Percentiles rank a stretch among this genome's conserved stretches.
Conservation (phyloP, 2,329 filamentous ascomycete genomes). For the Alternaria hordeiaustralica region DNA sequence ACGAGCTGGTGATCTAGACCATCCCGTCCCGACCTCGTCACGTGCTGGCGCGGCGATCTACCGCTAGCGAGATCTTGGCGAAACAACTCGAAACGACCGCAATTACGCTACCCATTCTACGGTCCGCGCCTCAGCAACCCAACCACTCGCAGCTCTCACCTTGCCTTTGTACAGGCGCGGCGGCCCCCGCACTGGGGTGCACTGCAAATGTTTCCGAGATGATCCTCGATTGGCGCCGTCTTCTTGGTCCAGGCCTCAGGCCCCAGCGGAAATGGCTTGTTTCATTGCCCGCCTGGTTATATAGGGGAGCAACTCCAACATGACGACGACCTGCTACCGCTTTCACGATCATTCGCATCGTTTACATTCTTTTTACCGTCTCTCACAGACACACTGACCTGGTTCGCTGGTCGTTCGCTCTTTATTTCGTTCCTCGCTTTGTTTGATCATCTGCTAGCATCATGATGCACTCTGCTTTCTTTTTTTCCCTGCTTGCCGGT, state of each 20-base stretch:
- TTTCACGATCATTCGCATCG: conserved; percentile 30
- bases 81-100: conserved; percentile 36
- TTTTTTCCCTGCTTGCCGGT: conserved; percentile 44
- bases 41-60: conserved; percentile 18
- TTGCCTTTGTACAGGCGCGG: conserved; percentile 14
- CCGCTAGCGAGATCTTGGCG: conserved; percentile 27
- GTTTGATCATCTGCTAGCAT: conserved; percentile 26
- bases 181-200: conserved; percentile 22
- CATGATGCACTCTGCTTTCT: conserved; percentile 41
- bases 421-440: conserved; percentile 39
- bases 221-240: conserved; percentile 17
- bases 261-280: conserved; percentile 28
- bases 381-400: conserved; percentile 26
- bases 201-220: conserved; percentile 22
- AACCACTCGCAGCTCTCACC: conserved; percentile 23
- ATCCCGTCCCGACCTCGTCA: conserved; percentile 4
- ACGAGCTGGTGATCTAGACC: background rate
- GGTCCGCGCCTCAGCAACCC: conserved; percentile 18
- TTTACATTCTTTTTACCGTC: conserved; percentile 27
- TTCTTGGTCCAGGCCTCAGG: conserved; percentile 19
- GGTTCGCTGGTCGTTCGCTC: conserved; percentile 43
- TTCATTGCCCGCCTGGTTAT: conserved; percentile 26
- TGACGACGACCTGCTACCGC: conserved; percentile 16
- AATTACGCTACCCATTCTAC: conserved; percentile 27
- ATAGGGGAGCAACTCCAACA: conserved; percentile 20